Evolutionary conservation across 495 filamentous ascomycete genomes (phyloP).

Genomic region (Hypoxylon crocopeplum): DNA sequence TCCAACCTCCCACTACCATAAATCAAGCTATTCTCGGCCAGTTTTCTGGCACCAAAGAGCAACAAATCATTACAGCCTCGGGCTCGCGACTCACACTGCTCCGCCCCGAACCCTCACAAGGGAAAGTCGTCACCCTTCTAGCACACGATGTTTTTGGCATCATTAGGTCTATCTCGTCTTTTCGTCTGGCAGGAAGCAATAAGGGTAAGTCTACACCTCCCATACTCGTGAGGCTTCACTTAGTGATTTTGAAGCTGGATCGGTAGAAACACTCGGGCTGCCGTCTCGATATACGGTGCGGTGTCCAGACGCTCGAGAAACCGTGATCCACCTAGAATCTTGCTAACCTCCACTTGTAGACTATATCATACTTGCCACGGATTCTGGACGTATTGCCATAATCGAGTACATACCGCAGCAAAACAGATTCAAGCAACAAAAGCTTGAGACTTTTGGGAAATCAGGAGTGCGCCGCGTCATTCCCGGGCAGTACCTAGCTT

Average conservation of each 20-base stretch:
- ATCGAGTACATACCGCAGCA: conserved; percentile 88
- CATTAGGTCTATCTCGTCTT: conserved; percentile 84
- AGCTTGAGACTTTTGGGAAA: conserved; percentile 97
- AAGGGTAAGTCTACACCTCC: conserved; percentile 77
- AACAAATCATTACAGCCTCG: conserved; percentile 94
- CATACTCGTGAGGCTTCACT: conserved; percentile 69
- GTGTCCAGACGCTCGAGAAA: conserved; percentile 19
- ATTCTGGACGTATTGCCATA: conserved; percentile 93
- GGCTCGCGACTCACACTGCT: conserved; percentile 89
- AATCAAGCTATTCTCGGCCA: conserved; percentile 91
- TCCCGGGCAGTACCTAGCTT: conserved; percentile 92
- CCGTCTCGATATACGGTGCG: conserved; percentile 40
- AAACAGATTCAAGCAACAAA: conserved; percentile 87
- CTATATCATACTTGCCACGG: conserved; percentile 93
- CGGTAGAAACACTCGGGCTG: conserved; percentile 53
- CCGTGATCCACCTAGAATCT: conserved; percentile 42
- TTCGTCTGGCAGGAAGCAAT: conserved; percentile 87
- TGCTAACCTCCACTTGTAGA: conserved; percentile 75
- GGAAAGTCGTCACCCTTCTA: conserved; percentile 82
- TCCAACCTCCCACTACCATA: conserved; percentile 87
- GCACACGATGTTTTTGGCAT: conserved; percentile 97
- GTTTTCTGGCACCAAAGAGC: conserved; percentile 92
- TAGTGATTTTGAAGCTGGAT: conserved; percentile 89
- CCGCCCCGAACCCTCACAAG: conserved; percentile 81
- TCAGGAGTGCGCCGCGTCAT: conserved; percentile 94